phyloP scores from a whole-genome alignment of 441 rosid species.

The Brassica hybrid region DNA sequence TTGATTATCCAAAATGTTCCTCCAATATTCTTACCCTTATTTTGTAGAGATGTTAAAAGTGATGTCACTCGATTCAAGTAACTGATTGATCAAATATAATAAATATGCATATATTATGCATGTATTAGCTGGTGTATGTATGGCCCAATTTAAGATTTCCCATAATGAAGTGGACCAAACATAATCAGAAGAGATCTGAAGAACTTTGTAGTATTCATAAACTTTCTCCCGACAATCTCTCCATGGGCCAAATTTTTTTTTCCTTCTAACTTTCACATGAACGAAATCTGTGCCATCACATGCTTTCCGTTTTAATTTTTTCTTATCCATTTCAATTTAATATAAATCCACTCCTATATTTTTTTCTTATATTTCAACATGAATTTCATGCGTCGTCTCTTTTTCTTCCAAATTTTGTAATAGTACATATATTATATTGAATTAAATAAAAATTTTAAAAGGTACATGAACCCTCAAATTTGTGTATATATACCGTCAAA shows the following conservation, averaged over 20 bases:
- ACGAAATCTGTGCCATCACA: slow-evolving; percentile 48
- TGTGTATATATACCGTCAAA: no score
- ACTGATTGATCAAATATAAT: slow-evolving; percentile 17
- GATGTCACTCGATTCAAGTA: slow-evolving; percentile 14
- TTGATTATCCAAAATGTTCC: not conserved
- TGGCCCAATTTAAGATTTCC: slow-evolving; percentile 35
- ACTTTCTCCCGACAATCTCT: slow-evolving; percentile 40
- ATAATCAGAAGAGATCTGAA: slow-evolving; percentile 35
- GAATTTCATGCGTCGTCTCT: no score
- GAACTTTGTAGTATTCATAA: slow-evolving; percentile 33
- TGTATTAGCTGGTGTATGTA: slow-evolving; percentile 21
- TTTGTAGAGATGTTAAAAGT: slow-evolving; percentile 7
- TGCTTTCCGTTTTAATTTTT: slow-evolving; percentile 33
- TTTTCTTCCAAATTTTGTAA: no score
- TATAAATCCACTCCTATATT: slow-evolving; percentile 8
- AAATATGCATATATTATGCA: slow-evolving; percentile 8
- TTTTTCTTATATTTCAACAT: not conserved
- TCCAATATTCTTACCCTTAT: slow-evolving; percentile 1
- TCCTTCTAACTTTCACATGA: slow-evolving; percentile 32
- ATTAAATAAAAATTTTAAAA: no score
- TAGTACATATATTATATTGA: no score
- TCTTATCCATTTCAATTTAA: slow-evolving; percentile 13
- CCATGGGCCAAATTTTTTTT: slow-evolving; percentile 41
- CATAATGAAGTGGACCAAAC: slow-evolving; percentile 45
- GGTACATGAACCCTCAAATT: no score